Evolutionary conservation across 2,329 filamentous ascomycete species (phyloP), one percentile per base, ranked within the genome.

Genomic region (Juglanconis sp.): DNA sequence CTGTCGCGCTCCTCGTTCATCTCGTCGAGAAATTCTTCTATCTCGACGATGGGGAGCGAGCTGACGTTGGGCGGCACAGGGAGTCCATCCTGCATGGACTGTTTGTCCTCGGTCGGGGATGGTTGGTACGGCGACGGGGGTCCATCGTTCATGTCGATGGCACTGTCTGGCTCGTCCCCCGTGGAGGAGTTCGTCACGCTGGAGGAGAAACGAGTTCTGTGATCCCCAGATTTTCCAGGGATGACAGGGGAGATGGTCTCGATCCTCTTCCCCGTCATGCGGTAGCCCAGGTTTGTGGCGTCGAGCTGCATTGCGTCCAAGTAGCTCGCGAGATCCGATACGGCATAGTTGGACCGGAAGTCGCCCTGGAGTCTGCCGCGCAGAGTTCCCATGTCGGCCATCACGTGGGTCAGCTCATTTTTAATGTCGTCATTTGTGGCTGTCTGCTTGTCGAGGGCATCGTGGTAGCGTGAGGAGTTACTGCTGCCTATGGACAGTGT

Each of bases 221-320:
- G 58, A 38, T 53, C 44, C 15, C 51, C 52, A 32, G 58, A 54
- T 48, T 52, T 51, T 10, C 55, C 38, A 3, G 55, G 47, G 15
- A 50, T 57, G 5, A 38, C 35, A 5, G 48, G 47, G 10, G 31
- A 15, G 13, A 10, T 50, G 49, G 15, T 56, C 51, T 71, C 65
- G 15, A 57, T 46, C 38, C 46, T 47, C 52, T 61, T 40, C 10
- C 38, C 34, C 24, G 54, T 49, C 30, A 63, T 47, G 51, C 58
- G 42, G 51, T 57, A 61, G 48, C 40, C 55, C 15, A 63, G 47
- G 24, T 57, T 47, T 11, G 58, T 58, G 42, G 74, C 74, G 74
- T 91, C 90, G 65, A 87, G 84, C 6, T 88, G 88, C 5, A 92
- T 81, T 0, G 87, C 84, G 68, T 90, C 88, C 62, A 88, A 81